phyloP scores from a whole-genome alignment of 2,329 filamentous ascomycete genomes.

The Sporothrix pseudoabietina region DNA sequence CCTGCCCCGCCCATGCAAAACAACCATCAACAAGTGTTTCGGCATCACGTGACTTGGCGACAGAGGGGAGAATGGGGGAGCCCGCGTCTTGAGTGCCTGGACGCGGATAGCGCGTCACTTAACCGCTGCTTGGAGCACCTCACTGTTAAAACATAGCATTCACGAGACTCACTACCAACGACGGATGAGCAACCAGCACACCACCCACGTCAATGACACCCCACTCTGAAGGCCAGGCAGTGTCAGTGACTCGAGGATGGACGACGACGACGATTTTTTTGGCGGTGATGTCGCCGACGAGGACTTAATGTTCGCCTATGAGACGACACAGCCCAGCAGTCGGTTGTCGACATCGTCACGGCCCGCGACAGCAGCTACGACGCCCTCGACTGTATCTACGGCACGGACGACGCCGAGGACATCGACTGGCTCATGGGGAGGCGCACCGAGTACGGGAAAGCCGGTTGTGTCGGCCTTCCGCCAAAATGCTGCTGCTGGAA shows the following conservation, averaged over 20 bases:
- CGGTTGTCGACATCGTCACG: not conserved
- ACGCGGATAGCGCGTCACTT: slow-evolving; percentile 23
- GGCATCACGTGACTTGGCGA: slow-evolving; percentile 34
- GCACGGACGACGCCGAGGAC: not conserved
- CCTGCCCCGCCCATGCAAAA: slow-evolving; percentile 6
- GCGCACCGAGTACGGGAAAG: not conserved
- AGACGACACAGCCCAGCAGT: slow-evolving; percentile 32
- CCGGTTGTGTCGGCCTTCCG: not conserved
- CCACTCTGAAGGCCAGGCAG: not conserved
- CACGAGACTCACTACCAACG: not conserved
- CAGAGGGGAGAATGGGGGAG: slow-evolving; percentile 7
- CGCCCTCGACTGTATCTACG: slow-evolving; percentile 3
- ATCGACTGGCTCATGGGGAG: not conserved
- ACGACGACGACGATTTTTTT: slow-evolving; percentile 58
- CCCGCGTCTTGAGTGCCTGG: not conserved
- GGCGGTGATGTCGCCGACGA: slow-evolving; percentile 67
- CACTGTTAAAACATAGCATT: not conserved
- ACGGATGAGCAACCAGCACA: not conserved
- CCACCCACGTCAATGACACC: slow-evolving; percentile 3
- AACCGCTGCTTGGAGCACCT: not conserved
- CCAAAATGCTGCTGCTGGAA: not conserved
- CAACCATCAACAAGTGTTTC: not conserved
- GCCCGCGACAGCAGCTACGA: not conserved
- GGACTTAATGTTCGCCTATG: slow-evolving; percentile 62
- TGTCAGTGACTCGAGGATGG: slow-evolving; percentile 38